phyloP scores from a whole-genome alignment of 2,329 filamentous ascomycete species.

The Ophiostoma ips region DNA sequence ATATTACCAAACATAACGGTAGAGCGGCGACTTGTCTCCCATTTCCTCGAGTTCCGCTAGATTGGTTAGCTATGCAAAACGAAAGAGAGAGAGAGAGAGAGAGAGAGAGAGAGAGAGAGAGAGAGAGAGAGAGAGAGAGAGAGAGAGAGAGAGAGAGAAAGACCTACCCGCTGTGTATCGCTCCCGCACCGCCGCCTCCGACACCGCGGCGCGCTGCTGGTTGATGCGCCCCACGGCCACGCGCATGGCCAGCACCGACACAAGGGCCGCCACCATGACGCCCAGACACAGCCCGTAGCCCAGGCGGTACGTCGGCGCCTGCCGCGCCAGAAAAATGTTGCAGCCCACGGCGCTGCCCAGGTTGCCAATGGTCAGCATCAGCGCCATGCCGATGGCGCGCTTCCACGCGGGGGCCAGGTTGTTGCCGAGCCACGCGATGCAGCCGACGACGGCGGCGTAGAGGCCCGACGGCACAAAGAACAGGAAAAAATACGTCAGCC shows the following conservation, averaged over 20 bases:
- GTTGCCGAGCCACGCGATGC: slow-evolving; percentile 37
- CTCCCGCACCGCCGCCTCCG: too few relatives aligned
- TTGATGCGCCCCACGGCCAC: not conserved
- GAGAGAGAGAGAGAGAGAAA: too few relatives aligned
- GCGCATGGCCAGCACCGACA: not conserved
- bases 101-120: too few relatives aligned
- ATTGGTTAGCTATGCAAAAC: slow-evolving; percentile 13
- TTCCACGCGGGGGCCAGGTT: slow-evolving; percentile 37
- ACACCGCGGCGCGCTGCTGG: too few relatives aligned
- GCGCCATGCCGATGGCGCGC: slow-evolving; percentile 43
- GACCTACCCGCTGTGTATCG: too few relatives aligned
- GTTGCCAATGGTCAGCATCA: slow-evolving; percentile 50
- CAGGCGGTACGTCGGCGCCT: slow-evolving; percentile 23
- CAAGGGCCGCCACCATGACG: not conserved
- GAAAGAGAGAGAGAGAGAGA: too few relatives aligned
- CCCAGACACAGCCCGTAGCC: slow-evolving; percentile 20
- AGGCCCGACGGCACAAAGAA: slow-evolving; percentile 28
- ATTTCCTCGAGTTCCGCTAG: slow-evolving; percentile 18
- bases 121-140: too few relatives aligned
- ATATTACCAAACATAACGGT: slow-evolving; percentile 17
- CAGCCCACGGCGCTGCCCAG: slow-evolving; percentile 28
- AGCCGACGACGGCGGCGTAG: slow-evolving; percentile 34
- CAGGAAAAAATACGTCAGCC: slow-evolving; percentile 16
- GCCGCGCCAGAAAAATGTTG: slow-evolving; percentile 22
- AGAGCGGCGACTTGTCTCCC: slow-evolving; percentile 21